Base-by-base conservation (phyloP, 208 protist species). In the Trypanosoma conorhini region DNA sequence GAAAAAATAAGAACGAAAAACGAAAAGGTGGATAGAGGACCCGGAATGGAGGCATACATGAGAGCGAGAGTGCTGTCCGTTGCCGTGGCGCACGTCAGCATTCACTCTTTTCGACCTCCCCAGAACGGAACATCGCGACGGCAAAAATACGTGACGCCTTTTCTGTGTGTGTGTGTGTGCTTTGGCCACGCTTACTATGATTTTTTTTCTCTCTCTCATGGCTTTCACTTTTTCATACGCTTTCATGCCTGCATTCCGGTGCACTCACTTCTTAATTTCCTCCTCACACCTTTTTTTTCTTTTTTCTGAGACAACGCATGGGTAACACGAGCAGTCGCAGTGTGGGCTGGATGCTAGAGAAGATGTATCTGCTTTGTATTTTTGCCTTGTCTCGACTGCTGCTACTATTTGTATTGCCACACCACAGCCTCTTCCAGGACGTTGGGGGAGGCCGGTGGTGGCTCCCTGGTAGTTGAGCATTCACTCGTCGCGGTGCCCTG, bases 111-210 rank as follows among this genome's bases (percentile, higher is more conserved):
- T 46, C 15, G 5, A 3, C 9, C 42, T 46, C 42, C 42, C 15
- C 3, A 1, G 15, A 19, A 12, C 17, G 9, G 5, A 19, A 19
- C 42, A 46, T 21, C 9, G 8, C 42, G 17, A 13, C 8, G 9
- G 9, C 42, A 13, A 3, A 21, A 10, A 46, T 19, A 46, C 1
- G 1, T 19, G 15, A 42, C 38, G 7, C 31, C 28, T 58, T 72
- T 68, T 62, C 38, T 69, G 33, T 74, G 54, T 70, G 21, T 60
- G 30, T 52, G 38, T 46, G 10, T 48, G 44, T 61, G 21, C 28
- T 64, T 69, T 72, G 67, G 7, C 72, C 65, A 21, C 38, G 13
- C 40, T 21, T 71, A 21, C 22, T 66, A 35, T 52, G 1, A 52
- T 52, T 52, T 1, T 52, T 26, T 9, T 52, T 9, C n/a, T 56